Conservation (phyloP, 148 eudicot genomes). For the Camellia japonica region DNA sequence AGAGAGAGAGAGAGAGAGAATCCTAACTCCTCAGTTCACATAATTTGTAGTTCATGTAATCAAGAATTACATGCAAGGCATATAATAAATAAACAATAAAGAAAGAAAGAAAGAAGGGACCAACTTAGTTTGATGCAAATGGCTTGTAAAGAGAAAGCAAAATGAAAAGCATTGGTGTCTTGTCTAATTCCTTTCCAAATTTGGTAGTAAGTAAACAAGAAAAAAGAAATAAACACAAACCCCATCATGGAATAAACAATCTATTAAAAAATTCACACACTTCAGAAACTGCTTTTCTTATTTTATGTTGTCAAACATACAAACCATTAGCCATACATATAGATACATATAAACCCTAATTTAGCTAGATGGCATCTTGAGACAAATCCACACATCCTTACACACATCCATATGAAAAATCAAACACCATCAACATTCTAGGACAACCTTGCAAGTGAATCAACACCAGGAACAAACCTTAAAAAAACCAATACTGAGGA, state of each 20-base stretch:
- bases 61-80: not conserved
- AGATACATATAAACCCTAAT: not conserved
- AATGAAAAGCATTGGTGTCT: not conserved
- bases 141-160: not conserved
- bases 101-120: not conserved
- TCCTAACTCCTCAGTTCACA: not conserved
- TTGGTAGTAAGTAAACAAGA: constrained; percentile 5
- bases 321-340: not conserved
- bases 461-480: not conserved
- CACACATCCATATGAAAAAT: not conserved
- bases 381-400: not conserved
- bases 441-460: not conserved
- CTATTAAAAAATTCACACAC: not conserved
- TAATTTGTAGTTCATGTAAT: not conserved
- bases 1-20: constrained; percentile 1
- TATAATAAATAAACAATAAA: not conserved
- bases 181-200: constrained; percentile 1
- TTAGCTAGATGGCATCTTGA: not conserved
- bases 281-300: not conserved
- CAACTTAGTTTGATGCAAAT: not conserved
- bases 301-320: not conserved
- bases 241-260: constrained; percentile 1
- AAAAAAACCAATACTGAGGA: not conserved
- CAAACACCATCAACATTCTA: not conserved
- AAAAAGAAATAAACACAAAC: not conserved